Percentiles rank a stretch among this genome's conserved stretches.
These are phyloP conservation scores for Gracilaria gracilis DNA, from an alignment of 23 red algal genomes.

Conservation along the genomic window DNA sequence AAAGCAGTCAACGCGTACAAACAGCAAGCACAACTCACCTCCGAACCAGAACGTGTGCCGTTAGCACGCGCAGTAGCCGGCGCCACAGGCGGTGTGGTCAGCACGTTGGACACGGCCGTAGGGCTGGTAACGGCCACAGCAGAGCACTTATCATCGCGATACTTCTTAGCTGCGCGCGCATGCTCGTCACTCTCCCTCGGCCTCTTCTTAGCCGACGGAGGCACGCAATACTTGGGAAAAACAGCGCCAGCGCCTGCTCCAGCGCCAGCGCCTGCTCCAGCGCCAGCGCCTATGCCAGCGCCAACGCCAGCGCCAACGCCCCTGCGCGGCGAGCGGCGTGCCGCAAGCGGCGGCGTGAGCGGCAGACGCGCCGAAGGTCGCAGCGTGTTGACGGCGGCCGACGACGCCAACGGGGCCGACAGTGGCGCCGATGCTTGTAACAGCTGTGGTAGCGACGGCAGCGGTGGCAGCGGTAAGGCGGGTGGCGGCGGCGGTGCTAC, in stretches of 20 bases:
- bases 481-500: neutral
- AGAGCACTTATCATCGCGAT: neutral
- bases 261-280: no score
- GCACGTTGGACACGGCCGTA: neutral
- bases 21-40: neutral
- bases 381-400: neutral
- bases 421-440: neutral
- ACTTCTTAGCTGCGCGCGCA: neutral
- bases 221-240: neutral
- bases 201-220: neutral
- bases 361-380: neutral
- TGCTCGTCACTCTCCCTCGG: neutral
- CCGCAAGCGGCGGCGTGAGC: no score
- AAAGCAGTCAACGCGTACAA: neutral
- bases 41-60: conserved; percentile 15
- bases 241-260: neutral
- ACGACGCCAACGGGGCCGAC: neutral
- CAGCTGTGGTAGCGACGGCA: conserved; percentile 1
- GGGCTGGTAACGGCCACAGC: conserved; percentile 1
- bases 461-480: conserved; percentile 36
- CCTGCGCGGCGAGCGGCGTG: neutral
- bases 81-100: neutral
- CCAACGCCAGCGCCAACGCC: no score
- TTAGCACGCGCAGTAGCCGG: no score
- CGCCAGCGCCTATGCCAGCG: no score